A percentile compares a stretch with the other conserved stretches of the same genome.
phyloP scores from a whole-genome alignment of 2,329 filamentous ascomycete genomes.

The Colletotrichum gigasporum region DNA sequence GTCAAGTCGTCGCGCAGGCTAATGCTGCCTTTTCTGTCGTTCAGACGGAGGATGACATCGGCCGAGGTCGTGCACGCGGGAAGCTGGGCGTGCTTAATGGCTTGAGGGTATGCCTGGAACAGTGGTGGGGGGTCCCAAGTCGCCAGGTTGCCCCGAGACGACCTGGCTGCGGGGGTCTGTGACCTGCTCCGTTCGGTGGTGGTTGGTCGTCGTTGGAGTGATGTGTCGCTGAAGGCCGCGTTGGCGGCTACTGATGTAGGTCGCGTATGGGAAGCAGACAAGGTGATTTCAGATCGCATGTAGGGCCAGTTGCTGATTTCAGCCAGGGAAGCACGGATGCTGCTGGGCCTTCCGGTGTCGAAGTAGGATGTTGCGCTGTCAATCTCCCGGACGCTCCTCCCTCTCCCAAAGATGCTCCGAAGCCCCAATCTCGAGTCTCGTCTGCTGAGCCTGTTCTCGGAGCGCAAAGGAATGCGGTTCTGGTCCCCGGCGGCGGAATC shows the following conservation, averaged over 20 bases:
- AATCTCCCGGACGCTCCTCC: slow-evolving; percentile 47
- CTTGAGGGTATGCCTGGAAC: slow-evolving; percentile 88
- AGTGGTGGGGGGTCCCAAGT: slow-evolving; percentile 78
- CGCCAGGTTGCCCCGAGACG: slow-evolving; percentile 44
- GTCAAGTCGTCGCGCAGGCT: slow-evolving; percentile 44
- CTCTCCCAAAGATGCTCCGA: slow-evolving; percentile 60
- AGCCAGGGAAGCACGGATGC: slow-evolving; percentile 56
- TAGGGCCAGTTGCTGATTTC: slow-evolving; percentile 56
- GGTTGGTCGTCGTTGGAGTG: slow-evolving; percentile 13
- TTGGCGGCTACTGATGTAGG: slow-evolving; percentile 13
- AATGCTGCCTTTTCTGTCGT: slow-evolving; percentile 59
- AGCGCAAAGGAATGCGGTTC: slow-evolving; percentile 52
- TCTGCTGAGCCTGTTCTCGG: slow-evolving; percentile 49
- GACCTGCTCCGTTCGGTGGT: slow-evolving; percentile 20
- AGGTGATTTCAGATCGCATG: slow-evolving; percentile 27
- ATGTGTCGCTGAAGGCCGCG: slow-evolving; percentile 22
- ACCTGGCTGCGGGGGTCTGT: slow-evolving; percentile 15
- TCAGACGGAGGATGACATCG: slow-evolving; percentile 73
- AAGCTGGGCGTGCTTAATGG: slow-evolving; percentile 78
- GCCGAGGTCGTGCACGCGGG: slow-evolving; percentile 73
- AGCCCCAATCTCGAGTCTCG: slow-evolving; percentile 63
- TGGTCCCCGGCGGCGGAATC: slow-evolving; percentile 37
- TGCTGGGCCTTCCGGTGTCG: slow-evolving; percentile 43
- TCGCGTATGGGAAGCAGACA: slow-evolving; percentile 6
- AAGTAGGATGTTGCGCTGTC: slow-evolving; percentile 42